These are phyloP conservation scores for Lasiodiplodia hormozganensis DNA, from an alignment of 2,329 filamentous ascomycete species.

Conservation along the genomic window DNA sequence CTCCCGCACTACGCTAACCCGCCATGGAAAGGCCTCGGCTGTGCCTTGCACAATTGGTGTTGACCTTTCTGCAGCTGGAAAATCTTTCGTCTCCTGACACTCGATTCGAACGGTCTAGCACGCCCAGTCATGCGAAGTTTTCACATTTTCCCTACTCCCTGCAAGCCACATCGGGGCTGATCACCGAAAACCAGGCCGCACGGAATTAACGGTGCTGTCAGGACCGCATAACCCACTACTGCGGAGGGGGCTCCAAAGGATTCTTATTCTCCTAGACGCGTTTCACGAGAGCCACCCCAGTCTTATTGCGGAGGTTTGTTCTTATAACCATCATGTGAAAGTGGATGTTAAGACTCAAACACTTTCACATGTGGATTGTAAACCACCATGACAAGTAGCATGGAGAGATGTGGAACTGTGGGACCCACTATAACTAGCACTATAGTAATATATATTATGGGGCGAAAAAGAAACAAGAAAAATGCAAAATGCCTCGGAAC, in stretches of 20 bases:
- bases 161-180: background rate
- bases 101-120: background rate
- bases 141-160: background rate
- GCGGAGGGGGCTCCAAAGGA: background rate
- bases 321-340: background rate
- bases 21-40: slow-evolving; percentile 9
- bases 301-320: background rate
- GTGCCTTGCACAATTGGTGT: slow-evolving; percentile 13
- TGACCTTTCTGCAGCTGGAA: background rate
- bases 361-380: too few species aligned
- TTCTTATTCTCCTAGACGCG: background rate
- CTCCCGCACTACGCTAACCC: slow-evolving; percentile 1
- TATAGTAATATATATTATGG: background rate
- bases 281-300: background rate
- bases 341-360: background rate
- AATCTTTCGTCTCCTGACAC: slow-evolving; percentile 8
- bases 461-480: background rate
- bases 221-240: background rate
- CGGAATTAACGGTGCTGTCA: background rate
- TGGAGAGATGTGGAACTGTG: background rate
- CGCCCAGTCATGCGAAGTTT: background rate
- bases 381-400: background rate
- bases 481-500: background rate
- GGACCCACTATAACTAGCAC: background rate
- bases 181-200: background rate